Evolutionary conservation across 225 moss, liverwort and hornwort species (phyloP), one percentile per base, ranked within the genome.

Genomic region (Sphagnum tenellum): DNA sequence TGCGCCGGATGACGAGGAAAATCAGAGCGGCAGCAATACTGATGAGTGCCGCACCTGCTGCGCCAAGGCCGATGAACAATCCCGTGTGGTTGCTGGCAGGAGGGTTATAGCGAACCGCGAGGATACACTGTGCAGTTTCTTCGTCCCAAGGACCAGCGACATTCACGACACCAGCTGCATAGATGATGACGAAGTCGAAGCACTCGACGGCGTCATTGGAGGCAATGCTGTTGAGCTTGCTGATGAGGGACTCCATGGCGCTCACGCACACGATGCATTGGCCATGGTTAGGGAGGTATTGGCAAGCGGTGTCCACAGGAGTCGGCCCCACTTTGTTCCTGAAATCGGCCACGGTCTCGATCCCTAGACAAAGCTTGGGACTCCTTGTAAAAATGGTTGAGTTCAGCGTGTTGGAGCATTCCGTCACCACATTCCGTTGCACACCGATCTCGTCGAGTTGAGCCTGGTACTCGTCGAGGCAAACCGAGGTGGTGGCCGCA

Each of bases 141-240:
- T 59, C 58, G 7, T 72, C 72, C 6, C 71, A 51, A 53, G 81
- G 81, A 13, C 81, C 81, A 2, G 49, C 71, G 1, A 2, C 48
- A 52, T 11, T 81, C 54, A 74, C 71, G 14, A 58, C 9, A 12
- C 71, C 74, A 12, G 74, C 77, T 56, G 64, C 74, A 63, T 81
- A 81, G 44, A 67, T 64, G 67, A 63, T 77, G 50, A 74, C 74
- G 46, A 74, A 81, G 68, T 81, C 77, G 60, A 56, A 66, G 53
- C 81, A 81, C 12, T 74, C 72, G 14, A 74, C 62, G 48, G 77
- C 3, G 65, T 77, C 67, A 66, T 64, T 66, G 29, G 10, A 59
- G 60, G 76, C 76, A n/a, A 62, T 71, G 48, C 66, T 59, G 55
- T 77, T 77, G 2, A 60, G 71, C 44, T 47, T 66, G 52, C 69